Conservation (phyloP, 2,329 filamentous ascomycete species). For the Microcera coccophila region DNA sequence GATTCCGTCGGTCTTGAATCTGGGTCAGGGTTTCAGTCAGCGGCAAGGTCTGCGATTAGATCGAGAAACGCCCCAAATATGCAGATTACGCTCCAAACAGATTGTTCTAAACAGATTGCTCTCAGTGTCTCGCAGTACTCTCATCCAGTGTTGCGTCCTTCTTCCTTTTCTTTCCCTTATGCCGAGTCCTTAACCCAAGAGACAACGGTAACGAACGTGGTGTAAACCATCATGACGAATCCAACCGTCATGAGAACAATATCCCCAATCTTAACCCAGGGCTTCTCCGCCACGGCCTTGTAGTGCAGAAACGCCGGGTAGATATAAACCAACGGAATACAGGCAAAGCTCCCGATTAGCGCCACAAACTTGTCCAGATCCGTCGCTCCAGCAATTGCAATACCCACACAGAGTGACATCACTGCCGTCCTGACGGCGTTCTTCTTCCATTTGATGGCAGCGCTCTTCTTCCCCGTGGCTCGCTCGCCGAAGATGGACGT, state of each 20-base stretch:
- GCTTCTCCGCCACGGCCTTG: slow-evolving; percentile 59
- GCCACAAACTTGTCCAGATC: slow-evolving; percentile 73
- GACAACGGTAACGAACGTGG: slow-evolving; percentile 56
- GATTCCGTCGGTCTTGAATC: background rate
- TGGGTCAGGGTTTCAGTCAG: background rate
- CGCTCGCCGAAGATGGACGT: slow-evolving; percentile 62
- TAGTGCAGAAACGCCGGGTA: slow-evolving; percentile 71
- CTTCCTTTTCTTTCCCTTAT: background rate
- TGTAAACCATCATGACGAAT: slow-evolving; percentile 65
- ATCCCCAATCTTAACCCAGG: slow-evolving; percentile 55
- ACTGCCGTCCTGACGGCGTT: slow-evolving; percentile 59
- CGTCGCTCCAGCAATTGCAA: slow-evolving; percentile 61
- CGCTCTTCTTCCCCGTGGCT: slow-evolving; percentile 61
- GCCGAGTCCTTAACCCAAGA: slow-evolving; percentile 32
- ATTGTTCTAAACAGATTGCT: background rate
- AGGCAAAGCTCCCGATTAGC: slow-evolving; percentile 69
- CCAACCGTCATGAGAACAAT: slow-evolving; percentile 61
- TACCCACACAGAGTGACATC: slow-evolving; percentile 55
- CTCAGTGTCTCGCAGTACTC: background rate
- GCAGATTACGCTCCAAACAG: background rate
- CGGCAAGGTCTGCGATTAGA: background rate
- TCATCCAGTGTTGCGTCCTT: background rate
- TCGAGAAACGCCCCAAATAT: background rate
- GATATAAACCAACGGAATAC: slow-evolving; percentile 72
- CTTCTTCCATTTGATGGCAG: slow-evolving; percentile 71